Base-by-base conservation (phyloP, 108 stramenopile genomes). In the Bacterosira constricta region DNA sequence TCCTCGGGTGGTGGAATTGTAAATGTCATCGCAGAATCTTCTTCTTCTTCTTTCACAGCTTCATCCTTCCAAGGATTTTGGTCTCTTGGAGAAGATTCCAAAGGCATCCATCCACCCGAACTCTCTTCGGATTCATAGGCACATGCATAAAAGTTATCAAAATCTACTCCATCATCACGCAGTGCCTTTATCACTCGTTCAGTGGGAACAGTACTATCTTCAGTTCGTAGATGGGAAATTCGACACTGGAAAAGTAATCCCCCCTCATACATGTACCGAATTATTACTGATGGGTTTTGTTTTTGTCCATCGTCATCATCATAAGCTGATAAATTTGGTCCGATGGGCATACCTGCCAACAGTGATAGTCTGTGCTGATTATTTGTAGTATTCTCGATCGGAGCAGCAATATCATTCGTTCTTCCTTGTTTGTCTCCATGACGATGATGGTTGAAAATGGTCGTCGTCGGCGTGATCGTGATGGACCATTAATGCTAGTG, bases 181-280 rank as follows among this genome's bases (percentile, higher is more conserved):
- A 77, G 31, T 18, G 61, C 37, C 6, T 61, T 51, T 26, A 74
- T 60, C 0, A 74, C 32, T 38, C 51, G 64, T 37, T 12, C 15
- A 42, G 17, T 42, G 41, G 64, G 45, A 20, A 66, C 52, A n/a
- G 72, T 60, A 3, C 29, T 8, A 13, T 7, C 25, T 1, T 15
- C 31, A 31, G 11, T 38, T 34, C 18, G 20, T 13, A 69, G 41
- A 44, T 47, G 47, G 34, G 66, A 75, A 1, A 75, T 36, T 29
- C 75, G 67, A 17, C 75, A 66, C 38, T 69, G 75, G 6, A 36
- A 23, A n/a, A 66, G 21, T 21, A 59, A 44, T 3, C 64, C 73
- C 30, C 73, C 76, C 36, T 69, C 63, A 47, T 77, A 77, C 62
- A 77, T 77, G 62, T 77, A 77, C 1, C 76, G 76, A 47, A 77